Base-by-base conservation (phyloP, 176 grass and related monocot genomes). In the Canna indica region DNA sequence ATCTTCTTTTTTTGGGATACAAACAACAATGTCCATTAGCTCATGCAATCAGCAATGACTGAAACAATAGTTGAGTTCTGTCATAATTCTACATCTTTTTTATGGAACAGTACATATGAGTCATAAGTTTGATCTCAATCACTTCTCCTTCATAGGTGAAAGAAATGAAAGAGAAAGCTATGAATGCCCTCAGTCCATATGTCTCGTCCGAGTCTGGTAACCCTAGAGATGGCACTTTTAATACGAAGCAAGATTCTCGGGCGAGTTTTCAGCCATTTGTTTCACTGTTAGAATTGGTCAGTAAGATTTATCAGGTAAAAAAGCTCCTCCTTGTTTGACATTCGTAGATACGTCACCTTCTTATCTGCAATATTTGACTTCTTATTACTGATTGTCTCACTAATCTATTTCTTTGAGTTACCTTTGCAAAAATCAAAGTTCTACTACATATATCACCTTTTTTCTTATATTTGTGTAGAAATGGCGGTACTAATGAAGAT, bases 131-230 rank as follows among this genome's bases (percentile, higher is more conserved):
- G 15, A 68, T 44, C 35, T 42, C 26, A 1, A 22, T 20, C 0
- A 1, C 39, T 81, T 24, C 69, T 47, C 68, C 82, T 76, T 47
- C 70, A 78, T 81, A 97, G 93, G 90, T 97, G 76, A 97, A 91
- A 68, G 88, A 97, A 87, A 83, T 91, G 28, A 97, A 97, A 82
- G 88, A 97, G 52, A 91, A 85, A 68, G 77, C 93, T 76, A 97
- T 97, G 93, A 87, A 54, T 79, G 70, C 82, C 18, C 85, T 91
- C 74, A 91, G 79, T 75, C 79, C 86, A 61, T 85, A 96, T 67
- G 64, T 81, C 30, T 58, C 67, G 65, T 60, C 70, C 15, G 42
- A 39, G 28, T 36, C 29, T 16, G 77, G 72, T 42, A 80, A 83
- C 78, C 77, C 70, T 58, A 77, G 79, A 57, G 88, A 83, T 82